A percentile compares a stretch with the other conserved stretches of the same genome.
Conservation (phyloP, 1,284 basidiomycete genomes). For the Sporisorium graminicola region DNA sequence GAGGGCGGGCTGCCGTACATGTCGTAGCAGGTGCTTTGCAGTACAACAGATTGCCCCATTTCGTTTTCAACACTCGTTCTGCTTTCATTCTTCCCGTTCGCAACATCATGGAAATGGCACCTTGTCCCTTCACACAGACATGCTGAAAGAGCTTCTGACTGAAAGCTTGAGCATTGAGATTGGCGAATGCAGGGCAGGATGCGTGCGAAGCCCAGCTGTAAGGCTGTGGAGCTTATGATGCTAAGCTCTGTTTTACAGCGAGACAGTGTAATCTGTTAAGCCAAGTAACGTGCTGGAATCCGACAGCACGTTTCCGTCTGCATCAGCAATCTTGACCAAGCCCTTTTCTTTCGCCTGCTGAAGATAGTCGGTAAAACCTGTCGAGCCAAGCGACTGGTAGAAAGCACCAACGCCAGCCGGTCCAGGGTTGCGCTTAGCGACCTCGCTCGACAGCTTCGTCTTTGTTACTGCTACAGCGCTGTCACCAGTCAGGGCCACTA, state of each 20-base stretch:
- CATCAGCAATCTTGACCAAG: slow-evolving; percentile 29
- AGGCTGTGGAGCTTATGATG: background rate
- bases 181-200: too few relatives aligned
- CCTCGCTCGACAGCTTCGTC: slow-evolving; percentile 32
- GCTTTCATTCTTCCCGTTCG: background rate
- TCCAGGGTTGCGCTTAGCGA: slow-evolving; percentile 32
- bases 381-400: slow-evolving; percentile 45
- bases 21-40: too few relatives aligned
- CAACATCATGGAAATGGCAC: background rate
- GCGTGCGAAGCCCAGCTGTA: too few relatives aligned
- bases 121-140: background rate
- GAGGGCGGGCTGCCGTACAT: slow-evolving; percentile 42
- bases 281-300: slow-evolving; percentile 17
- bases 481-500: slow-evolving; percentile 10
- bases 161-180: background rate
- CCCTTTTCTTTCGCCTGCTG: slow-evolving; percentile 40
- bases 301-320: slow-evolving; percentile 7
- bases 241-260: background rate
- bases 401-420: slow-evolving; percentile 36
- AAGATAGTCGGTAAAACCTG: slow-evolving; percentile 45
- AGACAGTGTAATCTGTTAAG: slow-evolving; percentile 31
- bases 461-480: slow-evolving; percentile 11
- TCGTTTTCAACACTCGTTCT: background rate
- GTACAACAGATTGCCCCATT: too few relatives aligned
- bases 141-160: background rate